Base-by-base conservation (phyloP, 2,329 filamentous ascomycete species). In the Lachnellula suecica region DNA sequence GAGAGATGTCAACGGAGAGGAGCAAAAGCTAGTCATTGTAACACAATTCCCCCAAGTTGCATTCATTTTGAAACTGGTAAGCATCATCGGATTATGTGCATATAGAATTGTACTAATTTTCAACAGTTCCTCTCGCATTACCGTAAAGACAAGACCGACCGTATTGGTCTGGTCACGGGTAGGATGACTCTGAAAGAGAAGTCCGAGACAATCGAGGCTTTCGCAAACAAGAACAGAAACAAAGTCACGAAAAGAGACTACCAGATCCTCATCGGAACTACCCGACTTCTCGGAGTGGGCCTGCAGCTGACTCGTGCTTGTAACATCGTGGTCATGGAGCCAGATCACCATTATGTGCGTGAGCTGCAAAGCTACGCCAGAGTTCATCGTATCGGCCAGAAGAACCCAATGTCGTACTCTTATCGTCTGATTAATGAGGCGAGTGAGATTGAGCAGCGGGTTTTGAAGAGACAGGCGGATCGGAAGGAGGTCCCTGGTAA, bases 351-450 rank as follows among this genome's bases (percentile, higher is more conserved):
- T 15, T 58, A 54, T 44, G 40, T 38, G 24, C 50, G 47, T 8
- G 59, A 59, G 37, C 15, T 54, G 13, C 57, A 61, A 31, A 51
- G 23, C 2, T 56, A 58, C 19, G 51, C 51, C 5, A 27, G 57
- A 8, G 45, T 61, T 6, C 49, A 59, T 37, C 51, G 59, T 3
- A 59, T 61, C 15, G 59, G 57, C 13, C 54, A 61, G 38, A 44
- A 34, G 27, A 61, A 61, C 34, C 37, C 44, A 2, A 7, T 22
- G 9, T 47, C 46, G 4, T 51, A 19, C 15, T 56, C 51, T 1
- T 59, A 53, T 27, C 19, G 59, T 1, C 20, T 61, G 6, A 53
- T 56, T 13, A 47, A 56, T 38, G 45, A 48, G 20, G 24, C 29
- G 9, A 52, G 50, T 29, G 34, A 38, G 15, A 20, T 53, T 15